Evolutionary conservation across 2,329 filamentous ascomycete genomes (phyloP), one percentile per base, ranked within the genome.

Genomic region (Tolypocladium ophioglossoides): DNA sequence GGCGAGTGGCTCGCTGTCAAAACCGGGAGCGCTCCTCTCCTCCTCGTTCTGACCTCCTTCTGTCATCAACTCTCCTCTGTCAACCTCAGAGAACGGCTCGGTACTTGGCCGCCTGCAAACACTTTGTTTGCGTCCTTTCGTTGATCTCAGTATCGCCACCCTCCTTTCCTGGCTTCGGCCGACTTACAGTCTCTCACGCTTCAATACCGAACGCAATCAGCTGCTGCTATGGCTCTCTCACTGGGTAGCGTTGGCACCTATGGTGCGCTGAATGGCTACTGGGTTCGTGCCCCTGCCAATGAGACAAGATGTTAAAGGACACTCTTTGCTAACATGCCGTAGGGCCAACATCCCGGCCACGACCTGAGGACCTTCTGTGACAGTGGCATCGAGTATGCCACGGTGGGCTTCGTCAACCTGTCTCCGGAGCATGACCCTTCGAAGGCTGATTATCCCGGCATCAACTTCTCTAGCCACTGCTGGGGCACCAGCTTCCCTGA

Each of bases 381-480:
- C 58, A 59, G 60, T 51, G 67, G 66, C 16, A 63, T 72, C 41
- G 66, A 72, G 51, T 72, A 66, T 52, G 66, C 72, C 40, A 69
- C 71, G 2, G 56, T 74, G 27, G 61, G 64, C 37, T 74, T 74
- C 55, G 64, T 74, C 54, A 72, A 67, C 59, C 56, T 59, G 48
- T 62, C 70, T 20, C 72, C 72, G 7, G 69, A 73, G 61, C 62
- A 72, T 53, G 61, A 63, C 52, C 22, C 35, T 3, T 66, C 44
- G 6, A 24, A 20, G 7, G 24, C 67, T 12, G 65, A 64, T 16
- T 72, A 66, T 54, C 72, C 72, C 11, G 70, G 64, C 18, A 69
- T 66, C 57, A 72, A 73, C 65, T 71, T 74, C 55, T 70, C 66
- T 9, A 64, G 64, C 24, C 70, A 73, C 61, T 74, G 72, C 58